Conservation (phyloP, 768 basidiomycete species). For the Gymnopilus dilepis region DNA sequence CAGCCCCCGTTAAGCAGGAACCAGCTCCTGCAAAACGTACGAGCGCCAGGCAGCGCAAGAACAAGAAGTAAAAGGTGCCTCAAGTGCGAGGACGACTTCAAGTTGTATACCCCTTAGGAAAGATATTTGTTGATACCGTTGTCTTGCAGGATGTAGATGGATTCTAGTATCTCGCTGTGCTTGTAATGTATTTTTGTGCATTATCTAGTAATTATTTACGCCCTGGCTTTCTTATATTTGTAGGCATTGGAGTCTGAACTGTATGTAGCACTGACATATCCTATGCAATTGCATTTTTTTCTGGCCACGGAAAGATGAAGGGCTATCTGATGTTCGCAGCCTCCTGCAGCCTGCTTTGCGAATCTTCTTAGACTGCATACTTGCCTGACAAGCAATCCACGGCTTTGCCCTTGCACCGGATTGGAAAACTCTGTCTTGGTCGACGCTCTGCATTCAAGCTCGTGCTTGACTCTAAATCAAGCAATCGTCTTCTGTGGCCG, state of each 20-base stretch:
- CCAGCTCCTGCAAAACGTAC: slow-evolving; percentile 27
- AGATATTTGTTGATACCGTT: neutral
- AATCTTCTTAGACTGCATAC: too few species aligned
- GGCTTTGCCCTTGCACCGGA: too few species aligned
- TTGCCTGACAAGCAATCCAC: too few species aligned
- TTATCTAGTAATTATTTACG: neutral
- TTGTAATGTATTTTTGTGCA: slow-evolving; percentile 1
- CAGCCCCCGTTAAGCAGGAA: slow-evolving; percentile 28
- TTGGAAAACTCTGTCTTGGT: too few species aligned
- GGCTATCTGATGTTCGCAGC: too few species aligned
- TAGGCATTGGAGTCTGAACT: neutral
- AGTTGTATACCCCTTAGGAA: neutral
- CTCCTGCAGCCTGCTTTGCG: too few species aligned
- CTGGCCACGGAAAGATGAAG: too few species aligned
- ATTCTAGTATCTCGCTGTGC: neutral
- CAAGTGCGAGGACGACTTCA: neutral
- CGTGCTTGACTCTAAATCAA: too few species aligned
- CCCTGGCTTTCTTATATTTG: neutral
- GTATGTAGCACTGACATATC: neutral
- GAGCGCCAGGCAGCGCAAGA: slow-evolving; percentile 33
- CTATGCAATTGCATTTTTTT: too few species aligned
- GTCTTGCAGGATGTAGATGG: neutral
- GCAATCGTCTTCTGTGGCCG: too few species aligned
- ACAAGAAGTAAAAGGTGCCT: slow-evolving; percentile 23
- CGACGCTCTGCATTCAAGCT: too few species aligned